Evolutionary conservation across 2,329 filamentous ascomycete species (phyloP), one percentile per base, ranked within the genome.

Genomic region (Decorospora gaudefroyi): DNA sequence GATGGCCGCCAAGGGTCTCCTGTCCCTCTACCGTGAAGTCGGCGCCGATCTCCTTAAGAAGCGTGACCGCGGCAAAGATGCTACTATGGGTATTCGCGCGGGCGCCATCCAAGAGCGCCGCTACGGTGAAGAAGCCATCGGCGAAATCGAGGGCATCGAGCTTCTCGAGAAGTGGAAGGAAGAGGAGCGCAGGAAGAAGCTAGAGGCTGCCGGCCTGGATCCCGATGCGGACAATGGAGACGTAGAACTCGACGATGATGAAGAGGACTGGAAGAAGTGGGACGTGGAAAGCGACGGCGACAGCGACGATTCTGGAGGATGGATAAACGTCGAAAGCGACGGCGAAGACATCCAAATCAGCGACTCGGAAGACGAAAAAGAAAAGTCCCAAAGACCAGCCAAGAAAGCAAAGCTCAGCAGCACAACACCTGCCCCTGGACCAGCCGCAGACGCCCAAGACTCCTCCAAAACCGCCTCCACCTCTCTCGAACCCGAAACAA

Each of bases 1-100:
- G 82, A 97, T 99, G 93, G 93, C 93, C 6, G 90, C 92, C 10
- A 92, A 93, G 69, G 92, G 93, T 53, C 76, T 99, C 5, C 77
- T 99, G 28, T 90, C 89, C 16, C 78, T 99, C 4, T 99, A 95
- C 75, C 80, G 93, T 57, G 91, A 97, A 65, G 87, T 96, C 10
- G 90, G 87, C 23, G 89, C 93, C 0, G 88, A 95, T 56, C 81
- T 97, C 74, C 76, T 99, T 47, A 87, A 86, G 72, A 95, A 90
- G 77, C 84, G 87, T 64, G 93, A 96, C 67, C 83, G 93, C 59
- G 93, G 93, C 61, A 95, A 95, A 75, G 85, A 90, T 39, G 93
- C 93, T 9, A 84, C 89, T 0, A 91, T 99, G 67, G 85, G 85
- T 11, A 75, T 99, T 30, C 85, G 83, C 54, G 78, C 79, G 21